phyloP scores from a whole-genome alignment of 805 yeast genomes.

The Pichia californica region DNA sequence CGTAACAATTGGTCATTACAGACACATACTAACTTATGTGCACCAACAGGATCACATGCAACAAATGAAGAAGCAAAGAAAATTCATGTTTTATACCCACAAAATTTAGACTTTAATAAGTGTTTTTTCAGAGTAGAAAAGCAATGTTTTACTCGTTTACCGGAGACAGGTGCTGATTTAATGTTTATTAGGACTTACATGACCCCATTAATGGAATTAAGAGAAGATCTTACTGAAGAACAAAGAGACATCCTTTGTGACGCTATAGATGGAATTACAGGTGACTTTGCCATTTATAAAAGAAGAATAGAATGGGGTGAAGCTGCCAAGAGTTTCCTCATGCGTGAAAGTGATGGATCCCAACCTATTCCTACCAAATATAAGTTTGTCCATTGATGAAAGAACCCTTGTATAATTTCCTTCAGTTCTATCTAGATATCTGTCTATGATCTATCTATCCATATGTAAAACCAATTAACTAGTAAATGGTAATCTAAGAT shows the following conservation, averaged over 20 bases:
- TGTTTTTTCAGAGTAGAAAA: constrained; percentile 56
- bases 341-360: constrained; percentile 32
- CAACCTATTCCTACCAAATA: constrained; percentile 21
- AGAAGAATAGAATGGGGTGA: constrained; percentile 63
- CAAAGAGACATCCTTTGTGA: constrained; percentile 43
- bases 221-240: constrained; percentile 32
- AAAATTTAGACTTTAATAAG: constrained; percentile 35
- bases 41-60: constrained; percentile 39
- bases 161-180: constrained; percentile 38
- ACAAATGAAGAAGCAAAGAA: constrained; percentile 29
- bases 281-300: constrained; percentile 54
- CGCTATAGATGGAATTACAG: constrained; percentile 61
- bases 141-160: constrained; percentile 49
- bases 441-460: no score
- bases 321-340: constrained; percentile 43
- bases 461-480: no score
- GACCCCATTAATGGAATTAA: constrained; percentile 43
- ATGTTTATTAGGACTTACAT: constrained; percentile 54
- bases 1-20: constrained; percentile 71
- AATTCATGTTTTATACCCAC: constrained; percentile 30
- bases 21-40: constrained; percentile 45
- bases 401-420: no score
- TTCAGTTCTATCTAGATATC: no score
- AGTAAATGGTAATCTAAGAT: no score
- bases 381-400: constrained; percentile 13